Base-by-base conservation (phyloP, 768 basidiomycete species). In the Boletus reticuloceps region DNA sequence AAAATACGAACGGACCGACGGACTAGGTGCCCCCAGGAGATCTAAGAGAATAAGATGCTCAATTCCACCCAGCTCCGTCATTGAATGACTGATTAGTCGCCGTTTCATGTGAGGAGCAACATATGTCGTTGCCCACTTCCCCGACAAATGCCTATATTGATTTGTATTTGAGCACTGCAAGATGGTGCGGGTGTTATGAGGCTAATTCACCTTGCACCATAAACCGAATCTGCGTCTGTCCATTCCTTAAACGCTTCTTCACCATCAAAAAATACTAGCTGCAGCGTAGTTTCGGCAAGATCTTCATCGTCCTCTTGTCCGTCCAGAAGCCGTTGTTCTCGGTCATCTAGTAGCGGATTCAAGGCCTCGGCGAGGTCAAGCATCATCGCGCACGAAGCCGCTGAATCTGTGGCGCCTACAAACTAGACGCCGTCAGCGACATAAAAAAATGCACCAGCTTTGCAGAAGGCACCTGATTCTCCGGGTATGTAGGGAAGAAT, bases 341-440 rank as follows among this genome's bases (percentile, higher is more conserved):
- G 80, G 13, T 77, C 74, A 34, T 88, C 79, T 17, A 98, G 71
- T 39, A 95, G 73, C 0, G 84, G 84, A 56, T 90, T 83, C 38
- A 98, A 73, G 6, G 88, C 74, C 71, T 94, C 90, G 0, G 94
- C 97, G 16, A 98, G 75, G 71, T 98, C 94, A 29, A 98, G 82
- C 76, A 99, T 81, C 73, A 98, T 86, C 5, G 94, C 93, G 61
- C 95, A 98, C 3, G 97, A 86, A 34, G 92, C 94, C 7, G 95
- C 97, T 1, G 94, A 97, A 69, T 99, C 97, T 11, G 94, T 98
- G 10, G 97, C 97, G 34, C 97, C 97, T 64, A 99, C 76, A 69
- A 99, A 99, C 91, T 98, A 47, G 48, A 55, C 51, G 56, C 19
- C 50, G 54, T 60, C 47, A 69, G 46, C 19, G 27, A 47, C 41